A percentile compares a stretch with the other conserved stretches of the same genome.
These are phyloP conservation scores for Mycosarcoma maydis DNA, from an alignment of 1,284 basidiomycete genomes.

Conservation along the genomic window DNA sequence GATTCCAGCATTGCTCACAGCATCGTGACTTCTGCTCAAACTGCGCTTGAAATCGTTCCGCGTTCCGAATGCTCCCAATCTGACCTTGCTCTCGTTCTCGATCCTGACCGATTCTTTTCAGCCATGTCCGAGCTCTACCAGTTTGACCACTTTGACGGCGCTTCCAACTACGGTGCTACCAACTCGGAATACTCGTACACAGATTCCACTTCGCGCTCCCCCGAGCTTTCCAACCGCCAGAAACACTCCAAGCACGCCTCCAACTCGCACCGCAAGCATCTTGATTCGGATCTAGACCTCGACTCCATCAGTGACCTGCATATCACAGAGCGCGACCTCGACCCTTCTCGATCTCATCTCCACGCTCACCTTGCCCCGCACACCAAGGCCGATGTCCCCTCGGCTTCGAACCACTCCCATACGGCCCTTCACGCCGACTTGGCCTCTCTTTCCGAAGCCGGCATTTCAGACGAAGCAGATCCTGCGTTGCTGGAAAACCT, in stretches of 20 bases:
- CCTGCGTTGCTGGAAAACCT: slow-evolving; percentile 26
- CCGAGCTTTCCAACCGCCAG: slow-evolving; percentile 9
- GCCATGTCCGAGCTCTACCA: slow-evolving; percentile 46
- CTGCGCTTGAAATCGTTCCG: too few species aligned
- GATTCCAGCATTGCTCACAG: neutral
- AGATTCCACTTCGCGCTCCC: slow-evolving; percentile 8
- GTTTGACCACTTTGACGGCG: slow-evolving; percentile 61
- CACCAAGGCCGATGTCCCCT: neutral
- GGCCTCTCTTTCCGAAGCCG: slow-evolving; percentile 2
- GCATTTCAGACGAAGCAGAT: slow-evolving; percentile 21
- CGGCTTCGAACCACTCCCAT: slow-evolving; percentile 5
- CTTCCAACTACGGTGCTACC: slow-evolving; percentile 39
- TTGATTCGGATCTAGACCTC: slow-evolving; percentile 57
- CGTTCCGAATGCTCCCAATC: too few species aligned
- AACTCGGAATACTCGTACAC: slow-evolving; percentile 50
- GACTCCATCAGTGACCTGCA: slow-evolving; percentile 53
- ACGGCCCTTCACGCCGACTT: neutral
- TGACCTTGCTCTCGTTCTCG: slow-evolving; percentile 11
- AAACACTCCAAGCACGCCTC: slow-evolving; percentile 16
- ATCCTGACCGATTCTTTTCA: slow-evolving; percentile 9
- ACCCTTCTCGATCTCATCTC: slow-evolving; percentile 17
- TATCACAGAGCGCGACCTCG: slow-evolving; percentile 41
- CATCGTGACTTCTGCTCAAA: neutral
- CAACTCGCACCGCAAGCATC: slow-evolving; percentile 13
- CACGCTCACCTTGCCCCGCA: slow-evolving; percentile 7